Percentiles rank a stretch among this genome's conserved stretches.
Evolutionary conservation across 768 basidiomycete species (phyloP).

Genomic region (Leccinum rimulosum): DNA sequence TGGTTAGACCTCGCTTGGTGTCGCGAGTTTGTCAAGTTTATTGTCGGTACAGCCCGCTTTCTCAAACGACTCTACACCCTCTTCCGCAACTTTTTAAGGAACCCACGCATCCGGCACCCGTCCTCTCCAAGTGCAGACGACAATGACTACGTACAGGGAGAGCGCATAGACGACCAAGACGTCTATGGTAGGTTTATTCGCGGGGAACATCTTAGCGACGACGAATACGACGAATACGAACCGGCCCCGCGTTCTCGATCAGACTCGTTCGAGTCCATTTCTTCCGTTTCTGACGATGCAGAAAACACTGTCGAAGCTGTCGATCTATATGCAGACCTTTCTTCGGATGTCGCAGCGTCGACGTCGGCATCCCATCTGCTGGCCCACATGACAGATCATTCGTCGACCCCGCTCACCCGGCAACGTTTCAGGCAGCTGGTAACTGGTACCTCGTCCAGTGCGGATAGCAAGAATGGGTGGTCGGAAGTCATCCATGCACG

Average conservation of each 20-base stretch:
- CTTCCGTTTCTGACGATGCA: slow-evolving; percentile 28
- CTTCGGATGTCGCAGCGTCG: slow-evolving; percentile 31
- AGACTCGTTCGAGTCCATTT: slow-evolving; percentile 18
- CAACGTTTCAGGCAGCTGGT: slow-evolving; percentile 42
- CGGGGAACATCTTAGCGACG: slow-evolving; percentile 54
- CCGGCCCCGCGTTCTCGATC: slow-evolving; percentile 23
- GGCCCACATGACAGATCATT: slow-evolving; percentile 49
- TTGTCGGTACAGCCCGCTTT: slow-evolving; percentile 27
- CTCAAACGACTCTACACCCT: slow-evolving; percentile 20
- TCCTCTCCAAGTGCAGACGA: slow-evolving; percentile 8
- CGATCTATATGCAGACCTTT: slow-evolving; percentile 55
- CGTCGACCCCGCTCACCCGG: slow-evolving; percentile 48
- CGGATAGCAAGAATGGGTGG: slow-evolving; percentile 25
- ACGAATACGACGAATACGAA: slow-evolving; percentile 43
- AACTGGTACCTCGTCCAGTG: slow-evolving; percentile 18
- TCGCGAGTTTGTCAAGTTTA: slow-evolving; percentile 38
- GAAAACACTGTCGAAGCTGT: slow-evolving; percentile 44
- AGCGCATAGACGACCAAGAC: slow-evolving; percentile 34
- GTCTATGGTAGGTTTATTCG: slow-evolving; percentile 57
- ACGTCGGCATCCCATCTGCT: slow-evolving; percentile 45
- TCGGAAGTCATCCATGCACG: slow-evolving; percentile 30
- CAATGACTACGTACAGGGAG: slow-evolving; percentile 7
- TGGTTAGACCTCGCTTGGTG: slow-evolving; percentile 42
- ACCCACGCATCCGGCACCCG: slow-evolving; percentile 9
- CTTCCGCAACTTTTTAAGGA: slow-evolving; percentile 19